These are phyloP conservation scores for Auriscalpium microsporum DNA, from an alignment of 768 basidiomycete species.

Conservation along the genomic window DNA sequence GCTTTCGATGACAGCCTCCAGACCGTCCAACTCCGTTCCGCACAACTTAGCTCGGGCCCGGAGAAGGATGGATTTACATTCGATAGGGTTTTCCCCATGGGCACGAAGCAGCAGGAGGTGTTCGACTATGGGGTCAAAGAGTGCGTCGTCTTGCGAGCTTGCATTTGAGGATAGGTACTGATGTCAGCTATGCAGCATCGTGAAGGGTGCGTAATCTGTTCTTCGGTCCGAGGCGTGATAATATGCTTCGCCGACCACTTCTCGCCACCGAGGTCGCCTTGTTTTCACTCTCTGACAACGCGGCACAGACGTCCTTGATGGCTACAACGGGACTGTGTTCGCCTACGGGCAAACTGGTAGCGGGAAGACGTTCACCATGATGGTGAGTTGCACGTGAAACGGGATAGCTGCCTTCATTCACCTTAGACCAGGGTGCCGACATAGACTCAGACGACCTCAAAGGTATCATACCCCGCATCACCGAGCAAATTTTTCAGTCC, in stretches of 20 bases:
- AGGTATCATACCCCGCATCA: conserved; percentile 96
- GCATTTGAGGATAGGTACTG: neutral
- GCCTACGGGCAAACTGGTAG: conserved; percentile 84
- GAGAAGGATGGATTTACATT: conserved; percentile 98
- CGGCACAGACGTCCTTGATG: conserved; percentile 84
- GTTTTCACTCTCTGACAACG: conserved; percentile 5
- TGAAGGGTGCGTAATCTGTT: conserved; percentile 53
- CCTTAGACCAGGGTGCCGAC: conserved; percentile 71
- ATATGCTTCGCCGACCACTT: neutral
- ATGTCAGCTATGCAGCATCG: conserved; percentile 49
- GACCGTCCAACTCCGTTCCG: conserved; percentile 72
- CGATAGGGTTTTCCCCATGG: conserved; percentile 92
- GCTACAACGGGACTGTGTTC: conserved; percentile 96
- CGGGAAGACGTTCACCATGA: conserved; percentile 97
- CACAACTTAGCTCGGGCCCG: conserved; percentile 63
- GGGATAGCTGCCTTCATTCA: neutral
- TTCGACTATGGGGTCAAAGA: conserved; percentile 99
- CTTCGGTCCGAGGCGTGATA: neutral
- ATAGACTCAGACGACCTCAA: conserved; percentile 91
- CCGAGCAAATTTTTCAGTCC: conserved; percentile 97
- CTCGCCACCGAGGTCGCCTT: neutral
- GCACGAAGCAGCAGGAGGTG: conserved; percentile 84
- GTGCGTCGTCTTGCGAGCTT: conserved; percentile 38
- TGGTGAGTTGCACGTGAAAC: conserved; percentile 44
- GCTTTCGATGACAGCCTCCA: conserved; percentile 81